Percentiles rank a stretch among this genome's conserved stretches.
These are phyloP conservation scores for Ambrosiella beaveri DNA, from an alignment of 2,329 filamentous ascomycete species.

Conservation along the genomic window DNA sequence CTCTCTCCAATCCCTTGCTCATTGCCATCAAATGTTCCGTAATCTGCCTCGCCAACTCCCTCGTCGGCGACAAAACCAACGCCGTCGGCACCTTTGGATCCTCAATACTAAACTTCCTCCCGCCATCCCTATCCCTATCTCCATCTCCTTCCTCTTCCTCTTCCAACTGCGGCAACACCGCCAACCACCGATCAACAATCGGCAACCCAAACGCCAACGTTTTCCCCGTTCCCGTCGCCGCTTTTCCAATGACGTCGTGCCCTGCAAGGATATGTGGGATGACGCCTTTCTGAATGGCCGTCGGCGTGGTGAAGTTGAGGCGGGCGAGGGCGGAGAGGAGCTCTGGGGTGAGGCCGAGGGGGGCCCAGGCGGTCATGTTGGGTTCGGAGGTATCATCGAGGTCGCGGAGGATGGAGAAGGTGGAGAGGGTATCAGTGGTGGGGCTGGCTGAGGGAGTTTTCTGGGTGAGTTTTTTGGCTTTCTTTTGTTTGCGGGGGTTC, in stretches of 20 bases:
- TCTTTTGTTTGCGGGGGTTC: conserved; percentile 20
- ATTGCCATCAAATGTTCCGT: conserved; percentile 64
- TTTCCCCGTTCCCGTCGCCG: conserved; percentile 90
- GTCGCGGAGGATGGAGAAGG: conserved; percentile 27
- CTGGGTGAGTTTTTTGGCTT: conserved; percentile 17
- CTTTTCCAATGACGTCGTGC: conserved; percentile 88
- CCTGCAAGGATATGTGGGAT: conserved; percentile 73
- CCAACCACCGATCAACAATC: conserved; percentile 68
- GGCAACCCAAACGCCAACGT: conserved; percentile 90
- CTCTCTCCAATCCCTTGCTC: conserved; percentile 41
- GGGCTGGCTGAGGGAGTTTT: neutral
- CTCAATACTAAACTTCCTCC: conserved; percentile 11
- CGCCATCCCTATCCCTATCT: conserved; percentile 18
- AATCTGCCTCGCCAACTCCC: conserved; percentile 87
- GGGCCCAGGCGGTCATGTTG: conserved; percentile 55
- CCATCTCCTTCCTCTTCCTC: conserved; percentile 15
- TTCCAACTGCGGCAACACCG: conserved; percentile 19
- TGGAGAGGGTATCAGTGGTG: conserved; percentile 15
- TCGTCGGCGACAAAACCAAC: conserved; percentile 74
- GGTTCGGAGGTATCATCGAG: conserved; percentile 32
- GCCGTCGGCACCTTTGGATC: conserved; percentile 42
- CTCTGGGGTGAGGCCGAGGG: conserved; percentile 53
- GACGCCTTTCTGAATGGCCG: conserved; percentile 58
- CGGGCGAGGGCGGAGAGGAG: conserved; percentile 59
- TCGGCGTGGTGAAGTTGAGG: conserved; percentile 66